Evolutionary conservation across 805 yeast genomes (phyloP), one percentile per base, ranked within the genome.

Genomic region (Wickerhamiella slavikovae): DNA sequence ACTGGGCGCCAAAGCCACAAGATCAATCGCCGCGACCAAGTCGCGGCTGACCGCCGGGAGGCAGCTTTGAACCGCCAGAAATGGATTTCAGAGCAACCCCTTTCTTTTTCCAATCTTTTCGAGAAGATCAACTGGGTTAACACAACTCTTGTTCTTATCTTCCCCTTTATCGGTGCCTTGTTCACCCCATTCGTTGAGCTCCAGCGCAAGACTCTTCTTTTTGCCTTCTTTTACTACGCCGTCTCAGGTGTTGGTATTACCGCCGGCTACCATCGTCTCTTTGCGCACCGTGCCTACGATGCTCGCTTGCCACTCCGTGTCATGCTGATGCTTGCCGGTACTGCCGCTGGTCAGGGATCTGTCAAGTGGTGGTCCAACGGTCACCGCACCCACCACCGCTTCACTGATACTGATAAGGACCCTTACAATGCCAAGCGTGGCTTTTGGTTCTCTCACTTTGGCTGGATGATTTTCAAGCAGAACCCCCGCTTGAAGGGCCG

Each of bases 371-470:
- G 92, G 92, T 72, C 77, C 15, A 60, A 72, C 11, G 61, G 77
- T 27, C 96, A 83, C 56, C 59, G 92, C 35, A 82, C 89, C 3
- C 95, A 83, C 54, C 95, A 83, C 52, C 67, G 85, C 34, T 77
- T 65, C 49, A 72, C 89, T 25, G 93, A 83, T 46, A 74, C 91
- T 0, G 92, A 78, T 35, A 63, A 65, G 42, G 96, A 83, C 50
- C 95, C 96, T 1, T 80, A 78, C 52, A 71, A 71, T 44, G 72
- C 76, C 22, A 66, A 83, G 45, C 63, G 76, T 35, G 94, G 95
- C 1, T 62, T 80, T 41, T 52, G 65, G 43, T 82, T 69, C 65
- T 69, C 85, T 20, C 93, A 82, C 52, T 58, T 80, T 54, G 95
- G 94, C 3, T 83, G 93, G 92, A 63, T 77, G 55, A 46, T 80